Evolutionary conservation across 306 rosid genomes (phyloP), one percentile per base, ranked within the genome.

Genomic region (Cucurbita argyrosperma): DNA sequence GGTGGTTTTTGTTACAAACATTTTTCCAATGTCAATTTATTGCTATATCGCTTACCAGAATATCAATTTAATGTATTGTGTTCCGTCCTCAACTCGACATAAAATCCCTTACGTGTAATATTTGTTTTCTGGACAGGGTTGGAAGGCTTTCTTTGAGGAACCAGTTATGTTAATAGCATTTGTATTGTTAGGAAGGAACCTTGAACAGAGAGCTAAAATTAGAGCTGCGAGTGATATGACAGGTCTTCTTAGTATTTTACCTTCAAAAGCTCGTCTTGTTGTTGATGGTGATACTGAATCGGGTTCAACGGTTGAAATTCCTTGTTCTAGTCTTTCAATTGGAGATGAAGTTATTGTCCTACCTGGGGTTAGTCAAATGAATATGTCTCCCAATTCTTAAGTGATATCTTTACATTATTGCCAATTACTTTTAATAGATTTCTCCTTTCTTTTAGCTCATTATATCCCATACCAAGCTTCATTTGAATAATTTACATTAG

Each of bases 221-320:
- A 90, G 88, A 89, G 98, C 98, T 83, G 79, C 94, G 74, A 90
- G 98, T 86, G 98, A 93, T 80, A 90, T 93, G 98, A 87, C 98
- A 38, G 98, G 92, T 63, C 94, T 93, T 81, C 88, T 93, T 60
- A 89, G 90, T 83, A 76, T 93, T 76, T 79, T 93, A 83, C 97
- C 98, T 54, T 81, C 97, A 66, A 93, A 90, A 83, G 98, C 98
- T 75, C 96, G 98, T 79, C 97, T 93, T 75, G 82, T 93, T 77
- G 82, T 93, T 71, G 80, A 81, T 75, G 76, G 72, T 71, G 87
- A 80, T 54, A 80, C 77, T 71, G 89, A 82, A 14, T 59, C 60
- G 74, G 84, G 76, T 76, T 85, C 96, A 47, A 76, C 82, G 53
- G 94, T 93, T 79, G 97, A 93, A 81, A 93, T 93, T 83, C 90